Base-by-base conservation (phyloP, 1,284 basidiomycete species). In the Fomitopsis pinicola region DNA sequence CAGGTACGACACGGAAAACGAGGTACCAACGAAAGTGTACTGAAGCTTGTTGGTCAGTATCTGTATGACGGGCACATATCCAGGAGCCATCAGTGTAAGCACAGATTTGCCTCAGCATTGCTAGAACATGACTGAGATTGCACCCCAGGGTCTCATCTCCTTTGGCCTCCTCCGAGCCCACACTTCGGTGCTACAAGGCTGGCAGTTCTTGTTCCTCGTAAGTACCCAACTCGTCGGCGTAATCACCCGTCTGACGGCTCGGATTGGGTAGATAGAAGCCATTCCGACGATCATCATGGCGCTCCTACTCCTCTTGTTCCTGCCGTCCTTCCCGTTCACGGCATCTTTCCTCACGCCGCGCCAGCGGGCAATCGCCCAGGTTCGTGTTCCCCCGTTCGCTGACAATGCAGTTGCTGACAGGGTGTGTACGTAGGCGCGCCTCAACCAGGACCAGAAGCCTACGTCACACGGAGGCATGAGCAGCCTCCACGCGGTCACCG, bases 201-300 rank as follows among this genome's bases (percentile, higher is more conserved):
- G 82, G 82, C 82, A 84, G 65, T 84, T 84, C 65, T 75, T 84
- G 17, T 84, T 82, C 71, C 73, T 84, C 22, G 81, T 82, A 64
- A 22, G 76, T 69, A 45, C 36, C 40, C 33, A 14, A 36, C 19
- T 42, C 4, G 12, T 0, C 33, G 12, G 33, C 15, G 28, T 40
- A 8, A 17, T 2, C 33, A 19, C 15, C 54, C 12, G 53, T 15
- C 35, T 42, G 3, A 35, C 40, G 12, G 4, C 35, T 14, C 38
- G 14, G 9, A 15, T 36, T 30, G 15, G 56, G 8, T 59, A 83
- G 82, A 77, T 83, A 50, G 82, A 83, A 65, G 82, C 78, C 6
- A 82, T 84, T 33, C 82, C 82, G 5, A 82, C 81, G 2, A 62
- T 83, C 6, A 68, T 81, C 42, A 82, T 83, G 80, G 80, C 78